Base-by-base conservation (phyloP, 208 protist species). In the Acanthamoeba castellanii region DNA sequence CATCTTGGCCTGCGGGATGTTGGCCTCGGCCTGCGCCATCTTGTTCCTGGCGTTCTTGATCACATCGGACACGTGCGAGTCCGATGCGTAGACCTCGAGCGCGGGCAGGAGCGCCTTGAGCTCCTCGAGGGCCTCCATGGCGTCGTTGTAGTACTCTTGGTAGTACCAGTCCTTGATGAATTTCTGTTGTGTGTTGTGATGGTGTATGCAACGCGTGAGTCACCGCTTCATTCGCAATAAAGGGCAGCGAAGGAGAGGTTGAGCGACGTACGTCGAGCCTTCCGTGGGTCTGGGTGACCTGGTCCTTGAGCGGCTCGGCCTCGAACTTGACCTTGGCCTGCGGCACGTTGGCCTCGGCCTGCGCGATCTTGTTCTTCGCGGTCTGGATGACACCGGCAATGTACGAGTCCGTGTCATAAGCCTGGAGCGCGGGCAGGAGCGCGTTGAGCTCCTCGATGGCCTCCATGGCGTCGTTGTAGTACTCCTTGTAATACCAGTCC, bases 291-390 rank as follows among this genome's bases (percentile, higher is more conserved):
- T 52, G 6, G 32, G 16, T 27, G 27, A 93, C 88, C 68, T 93
- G 7, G 8, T 93, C 88, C 50, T 37, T 93, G 64, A 93, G 68
- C 9, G 61, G 25, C 16, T 27, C 88, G 32, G 88, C 45, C 88
- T 93, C 88, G 34, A 93, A 93, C 61, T 78, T 70, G 61, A 93
- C 47, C 88, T 93, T 93, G 88, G 88, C 88, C 88, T 93, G 88
- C 1, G 88, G 88, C 0, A 93, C 57, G 88, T 93, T 93, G 88
- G 88, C 88, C 88, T 93, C 88, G 68, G 88, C 88, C 52, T 68
- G 25, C 16, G 61, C 64, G 68, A 93, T 93, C 88, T 93, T 93
- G 14, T 34, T 18, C 61, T 78, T 72, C 0, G 88, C 37, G 11
- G 57, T 93, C 55, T 47, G 20, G 87, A 92, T 92, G 14, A 55